Conservation (phyloP, 1,139 yeast species). For the Sugiyamaella paludigena region DNA sequence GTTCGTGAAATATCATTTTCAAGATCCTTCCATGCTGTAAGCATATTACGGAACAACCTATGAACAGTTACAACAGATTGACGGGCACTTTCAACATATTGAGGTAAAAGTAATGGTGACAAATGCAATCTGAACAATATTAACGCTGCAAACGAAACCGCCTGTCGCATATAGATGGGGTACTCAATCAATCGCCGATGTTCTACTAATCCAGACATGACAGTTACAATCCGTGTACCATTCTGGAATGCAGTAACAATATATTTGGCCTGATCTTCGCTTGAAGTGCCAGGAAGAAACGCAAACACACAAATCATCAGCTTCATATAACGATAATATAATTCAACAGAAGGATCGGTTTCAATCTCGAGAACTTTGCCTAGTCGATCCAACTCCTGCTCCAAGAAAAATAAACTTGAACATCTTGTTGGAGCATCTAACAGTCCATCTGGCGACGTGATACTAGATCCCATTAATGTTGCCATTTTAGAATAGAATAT, state of each 20-base stretch:
- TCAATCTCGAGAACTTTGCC: constrained; percentile 56
- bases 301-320: constrained; percentile 87
- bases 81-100: constrained; percentile 82
- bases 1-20: constrained; percentile 90
- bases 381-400: constrained; percentile 72
- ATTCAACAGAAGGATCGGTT: constrained; percentile 56
- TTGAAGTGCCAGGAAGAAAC: constrained; percentile 85
- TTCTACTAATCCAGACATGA: constrained; percentile 70
- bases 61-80: constrained; percentile 94
- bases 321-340: constrained; percentile 73
- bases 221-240: constrained; percentile 78
- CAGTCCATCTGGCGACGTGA: constrained; percentile 86
- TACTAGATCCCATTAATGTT: constrained; percentile 83
- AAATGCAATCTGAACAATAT: constrained; percentile 77
- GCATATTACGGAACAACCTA: constrained; percentile 77
- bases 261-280: constrained; percentile 81
- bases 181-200: constrained; percentile 69
- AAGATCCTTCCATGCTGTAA: constrained; percentile 88
- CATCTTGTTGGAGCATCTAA: constrained; percentile 83
- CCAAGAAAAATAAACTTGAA: constrained; percentile 70
- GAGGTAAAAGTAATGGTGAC: constrained; percentile 71
- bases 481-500: constrained; percentile 83
- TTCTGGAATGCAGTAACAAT: constrained; percentile 78
- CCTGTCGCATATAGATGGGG: constrained; percentile 84
- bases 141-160: constrained; percentile 77